Percentiles rank a stretch among this genome's conserved stretches.
These are phyloP conservation scores for Sutorius australiensis DNA, from an alignment of 768 basidiomycete genomes.

Conservation along the genomic window DNA sequence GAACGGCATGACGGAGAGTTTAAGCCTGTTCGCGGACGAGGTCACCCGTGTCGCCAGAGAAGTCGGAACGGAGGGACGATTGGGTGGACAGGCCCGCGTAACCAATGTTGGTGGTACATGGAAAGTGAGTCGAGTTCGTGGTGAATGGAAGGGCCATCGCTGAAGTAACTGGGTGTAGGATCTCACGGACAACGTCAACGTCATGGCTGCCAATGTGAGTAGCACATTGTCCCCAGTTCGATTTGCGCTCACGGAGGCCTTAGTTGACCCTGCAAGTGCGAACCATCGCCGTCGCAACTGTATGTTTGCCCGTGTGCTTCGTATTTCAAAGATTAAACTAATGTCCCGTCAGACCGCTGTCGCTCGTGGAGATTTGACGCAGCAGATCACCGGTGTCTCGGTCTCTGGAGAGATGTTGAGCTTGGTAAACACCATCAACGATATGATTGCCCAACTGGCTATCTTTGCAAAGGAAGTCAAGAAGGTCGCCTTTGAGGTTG, in stretches of 20 bases:
- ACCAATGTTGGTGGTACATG: conserved; percentile 95
- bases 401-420: conserved; percentile 96
- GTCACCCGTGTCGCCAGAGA: conserved; percentile 87
- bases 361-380: conserved; percentile 87
- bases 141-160: background rate
- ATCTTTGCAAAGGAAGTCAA: conserved; percentile 81
- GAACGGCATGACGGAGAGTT: conserved; percentile 89
- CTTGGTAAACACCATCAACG: conserved; percentile 96
- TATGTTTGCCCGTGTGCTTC: conserved; percentile 34
- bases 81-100: conserved; percentile 93
- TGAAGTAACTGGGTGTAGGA: conserved; percentile 40
- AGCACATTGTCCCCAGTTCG: background rate
- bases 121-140: conserved; percentile 47
- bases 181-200: conserved; percentile 92
- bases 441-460: conserved; percentile 68
- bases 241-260: conserved; percentile 4
- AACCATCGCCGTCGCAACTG: conserved; percentile 89
- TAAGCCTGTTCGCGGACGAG: conserved; percentile 84
- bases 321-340: background rate
- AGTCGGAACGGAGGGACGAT: conserved; percentile 93
- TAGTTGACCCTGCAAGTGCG: conserved; percentile 91
- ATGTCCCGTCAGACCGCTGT: conserved; percentile 67
- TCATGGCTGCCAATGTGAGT: conserved; percentile 89
- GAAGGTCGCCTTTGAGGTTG: conserved; percentile 95
- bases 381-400: conserved; percentile 88